Conservation (phyloP, 352 stramenopile genomes). For the Phytopythium boreale region DNA sequence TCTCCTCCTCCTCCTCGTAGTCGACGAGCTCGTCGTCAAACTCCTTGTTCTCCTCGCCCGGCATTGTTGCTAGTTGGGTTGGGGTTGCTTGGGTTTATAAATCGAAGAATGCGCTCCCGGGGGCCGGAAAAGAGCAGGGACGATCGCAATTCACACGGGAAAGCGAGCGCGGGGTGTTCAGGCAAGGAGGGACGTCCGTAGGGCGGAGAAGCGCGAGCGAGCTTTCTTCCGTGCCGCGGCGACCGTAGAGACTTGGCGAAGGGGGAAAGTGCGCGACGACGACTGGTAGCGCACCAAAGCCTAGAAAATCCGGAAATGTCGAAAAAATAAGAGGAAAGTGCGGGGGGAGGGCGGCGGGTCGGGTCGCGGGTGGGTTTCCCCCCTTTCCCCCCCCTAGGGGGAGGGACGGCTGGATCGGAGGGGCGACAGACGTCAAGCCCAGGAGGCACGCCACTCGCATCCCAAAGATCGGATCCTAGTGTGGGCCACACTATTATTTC, state of each 20-base stretch:
- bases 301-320: conserved; percentile 22
- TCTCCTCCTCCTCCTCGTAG: conserved; percentile 89
- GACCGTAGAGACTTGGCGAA: background rate
- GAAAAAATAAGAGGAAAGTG: conserved; percentile 7
- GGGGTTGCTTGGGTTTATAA: background rate
- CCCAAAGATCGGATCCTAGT: background rate
- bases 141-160: conserved; percentile 1
- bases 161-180: background rate
- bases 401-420: conserved; percentile 13
- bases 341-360: background rate
- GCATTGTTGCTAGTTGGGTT: conserved; percentile 40
- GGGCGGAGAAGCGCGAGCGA: background rate
- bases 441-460: background rate
- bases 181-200: background rate
- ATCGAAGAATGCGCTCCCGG: background rate
- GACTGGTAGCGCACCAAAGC: conserved; percentile 1
- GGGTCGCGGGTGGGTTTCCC: background rate
- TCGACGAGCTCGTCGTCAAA: conserved; percentile 88
- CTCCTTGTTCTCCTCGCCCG: conserved; percentile 86
- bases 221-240: background rate
- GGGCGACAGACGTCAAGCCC: conserved; percentile 10
- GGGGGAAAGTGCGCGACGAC: background rate
- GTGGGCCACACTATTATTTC: background rate
- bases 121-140: background rate
- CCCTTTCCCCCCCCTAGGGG: background rate